Conservation (phyloP, 176 grass and related monocot genomes). For the Thalia dealbata region DNA sequence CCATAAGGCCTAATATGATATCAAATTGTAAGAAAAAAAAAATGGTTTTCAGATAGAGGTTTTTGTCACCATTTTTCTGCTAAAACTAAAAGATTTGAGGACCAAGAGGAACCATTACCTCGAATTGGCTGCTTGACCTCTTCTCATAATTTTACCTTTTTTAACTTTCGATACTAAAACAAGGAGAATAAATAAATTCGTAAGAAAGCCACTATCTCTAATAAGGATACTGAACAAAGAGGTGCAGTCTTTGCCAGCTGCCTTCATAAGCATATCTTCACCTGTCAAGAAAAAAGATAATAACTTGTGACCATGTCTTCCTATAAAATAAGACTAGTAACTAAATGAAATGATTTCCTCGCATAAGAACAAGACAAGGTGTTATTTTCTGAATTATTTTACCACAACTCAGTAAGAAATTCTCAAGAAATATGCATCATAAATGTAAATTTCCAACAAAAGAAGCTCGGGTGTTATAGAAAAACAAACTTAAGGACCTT, state of each 20-base stretch:
- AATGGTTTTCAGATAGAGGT: no score
- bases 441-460: background rate
- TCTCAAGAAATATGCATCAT: no score
- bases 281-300: conserved; percentile 32
- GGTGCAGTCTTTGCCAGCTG: conserved; percentile 82
- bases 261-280: conserved; percentile 95
- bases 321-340: background rate
- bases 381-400: background rate
- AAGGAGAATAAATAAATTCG: background rate
- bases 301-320: background rate
- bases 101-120: no score
- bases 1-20: no score
- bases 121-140: no score
- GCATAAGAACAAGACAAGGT: background rate
- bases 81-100: no score
- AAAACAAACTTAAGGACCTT: background rate
- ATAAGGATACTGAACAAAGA: conserved; percentile 96
- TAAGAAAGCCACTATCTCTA: conserved; percentile 1
- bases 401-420: background rate
- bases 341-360: background rate
- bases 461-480: background rate
- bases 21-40: no score
- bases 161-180: background rate
- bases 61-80: no score
- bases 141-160: no score